Evolutionary conservation across 495 filamentous ascomycete genomes (phyloP).

Genomic region (Beverwykella pulmonaria): DNA sequence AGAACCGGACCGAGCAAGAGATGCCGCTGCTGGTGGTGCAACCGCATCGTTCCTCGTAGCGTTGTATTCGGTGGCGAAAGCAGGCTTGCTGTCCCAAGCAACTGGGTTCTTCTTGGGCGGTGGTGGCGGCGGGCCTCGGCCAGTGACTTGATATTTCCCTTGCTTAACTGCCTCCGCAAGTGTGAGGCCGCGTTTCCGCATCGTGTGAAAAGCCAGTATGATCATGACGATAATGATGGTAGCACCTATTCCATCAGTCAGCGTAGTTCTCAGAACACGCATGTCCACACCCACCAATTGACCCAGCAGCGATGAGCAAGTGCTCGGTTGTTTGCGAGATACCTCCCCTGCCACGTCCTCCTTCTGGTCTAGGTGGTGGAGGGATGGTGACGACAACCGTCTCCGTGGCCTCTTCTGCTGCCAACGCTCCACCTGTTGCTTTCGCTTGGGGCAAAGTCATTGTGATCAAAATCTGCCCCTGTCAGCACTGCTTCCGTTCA

Average conservation of each 20-base stretch:
- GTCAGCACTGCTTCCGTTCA: conserved; percentile 4
- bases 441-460: conserved; percentile 25
- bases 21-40: conserved; percentile 15
- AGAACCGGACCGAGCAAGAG: conserved; percentile 26
- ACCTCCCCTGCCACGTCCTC: conserved; percentile 20
- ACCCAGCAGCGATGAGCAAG: conserved; percentile 39
- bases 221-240: conserved; percentile 38
- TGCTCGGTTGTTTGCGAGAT: conserved; percentile 36
- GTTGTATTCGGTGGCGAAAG: conserved; percentile 2
- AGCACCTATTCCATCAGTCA: conserved; percentile 24
- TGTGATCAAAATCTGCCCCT: conserved; percentile 15
- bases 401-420: conserved; percentile 15
- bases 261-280: background rate
- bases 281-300: conserved; percentile 28
- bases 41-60: conserved; percentile 17
- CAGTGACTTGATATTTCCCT: conserved; percentile 19
- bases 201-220: conserved; percentile 32
- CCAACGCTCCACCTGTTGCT: conserved; percentile 16
- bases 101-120: conserved; percentile 9
- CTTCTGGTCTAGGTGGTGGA: conserved; percentile 18
- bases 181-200: conserved; percentile 35
- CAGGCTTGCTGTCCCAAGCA: conserved; percentile 16
- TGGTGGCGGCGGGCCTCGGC: conserved; percentile 24
- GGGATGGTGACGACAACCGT: conserved; percentile 27
- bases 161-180: conserved; percentile 27